Evolutionary conservation across 805 yeast species (phyloP), one percentile per base, ranked within the genome.

Genomic region (Wickerhamomyces alni): DNA sequence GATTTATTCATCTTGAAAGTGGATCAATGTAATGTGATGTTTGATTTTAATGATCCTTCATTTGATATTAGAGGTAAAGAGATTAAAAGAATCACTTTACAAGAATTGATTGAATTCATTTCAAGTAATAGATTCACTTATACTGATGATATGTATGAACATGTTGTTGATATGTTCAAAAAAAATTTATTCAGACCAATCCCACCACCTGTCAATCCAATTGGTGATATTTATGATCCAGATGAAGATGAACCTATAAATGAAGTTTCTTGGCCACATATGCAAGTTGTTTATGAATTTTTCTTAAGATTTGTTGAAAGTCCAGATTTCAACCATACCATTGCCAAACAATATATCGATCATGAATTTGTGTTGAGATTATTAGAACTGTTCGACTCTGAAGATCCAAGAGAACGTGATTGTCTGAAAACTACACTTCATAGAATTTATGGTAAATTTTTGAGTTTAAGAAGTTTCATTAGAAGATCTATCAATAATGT

Each of bases 161-260:
- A 82, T 54, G 94, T 91, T 40, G 88, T 89, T 31, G 75, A 75
- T 17, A 91, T 93, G 97, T 93, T 89, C 63, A 82, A 79, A 54
- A 75, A 74, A 43, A 93, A 93, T 63, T 72, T 93, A 40, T 89
- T 93, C 63, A 77, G 99, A 56, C 96, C 98, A 25, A 87, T 93
- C 36, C 98, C 99, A 3, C 99, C 99, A 1, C 97, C 98, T 1
- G 96, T 89, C 28, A 93, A 93, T 59, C 98, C 98, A 5, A 75
- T 89, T 34, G 99, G 99, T 29, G 99, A 93, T 48, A 76, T 91
- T 30, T 93, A 76, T 62, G 99, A 93, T 55, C 99, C 99, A 1
- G 99, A 93, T 64, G 99, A 93, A 65, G 99, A 93, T 66, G 99
- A 93, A 63, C 98, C 98, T 3, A 95, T 93, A 29, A 79, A 80